phyloP scores from a whole-genome alignment of 2,329 filamentous ascomycete species.

The Penicillium sp. region DNA sequence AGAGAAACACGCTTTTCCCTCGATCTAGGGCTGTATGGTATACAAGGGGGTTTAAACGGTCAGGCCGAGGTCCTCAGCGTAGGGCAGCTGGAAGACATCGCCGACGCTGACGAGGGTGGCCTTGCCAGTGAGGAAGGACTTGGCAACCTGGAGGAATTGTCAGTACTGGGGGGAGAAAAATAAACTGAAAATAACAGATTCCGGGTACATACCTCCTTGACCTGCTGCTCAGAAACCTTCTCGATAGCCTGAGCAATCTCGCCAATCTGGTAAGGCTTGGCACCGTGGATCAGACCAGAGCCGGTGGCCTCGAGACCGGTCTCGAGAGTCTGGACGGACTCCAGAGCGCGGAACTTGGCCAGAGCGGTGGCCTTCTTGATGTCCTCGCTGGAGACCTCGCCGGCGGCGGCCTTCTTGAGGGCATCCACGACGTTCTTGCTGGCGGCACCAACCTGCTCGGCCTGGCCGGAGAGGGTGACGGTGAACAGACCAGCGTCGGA shows the following conservation, averaged over 20 bases:
- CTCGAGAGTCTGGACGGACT: constrained; percentile 75
- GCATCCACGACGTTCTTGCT: constrained; percentile 77
- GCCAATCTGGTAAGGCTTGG: constrained; percentile 80
- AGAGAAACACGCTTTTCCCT: constrained; percentile 32
- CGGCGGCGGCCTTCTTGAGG: constrained; percentile 77
- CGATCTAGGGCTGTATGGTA: constrained; percentile 41
- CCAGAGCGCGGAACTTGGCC: constrained; percentile 89
- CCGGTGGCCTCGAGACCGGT: constrained; percentile 81
- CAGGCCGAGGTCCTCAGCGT: constrained; percentile 89
- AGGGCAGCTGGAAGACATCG: constrained; percentile 88
- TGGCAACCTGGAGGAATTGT: constrained; percentile 68
- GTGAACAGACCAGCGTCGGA: constrained; percentile 91
- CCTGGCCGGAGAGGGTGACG: constrained; percentile 76
- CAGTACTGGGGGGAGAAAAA: constrained; percentile 12
- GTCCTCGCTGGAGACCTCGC: constrained; percentile 77
- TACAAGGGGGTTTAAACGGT: constrained; percentile 70
- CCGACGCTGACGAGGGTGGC: constrained; percentile 87
- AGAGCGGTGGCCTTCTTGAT: constrained; percentile 88
- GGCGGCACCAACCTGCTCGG: constrained; percentile 70
- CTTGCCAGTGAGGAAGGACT: constrained; percentile 83
- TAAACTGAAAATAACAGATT: background rate
- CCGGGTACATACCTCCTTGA: constrained; percentile 73
- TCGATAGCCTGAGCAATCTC: constrained; percentile 78
- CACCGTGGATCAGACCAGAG: constrained; percentile 76
- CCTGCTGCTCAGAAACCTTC: constrained; percentile 76